phyloP scores from a whole-genome alignment of 1,284 basidiomycete genomes.

The Cutaneotrichosporon curvatum region DNA sequence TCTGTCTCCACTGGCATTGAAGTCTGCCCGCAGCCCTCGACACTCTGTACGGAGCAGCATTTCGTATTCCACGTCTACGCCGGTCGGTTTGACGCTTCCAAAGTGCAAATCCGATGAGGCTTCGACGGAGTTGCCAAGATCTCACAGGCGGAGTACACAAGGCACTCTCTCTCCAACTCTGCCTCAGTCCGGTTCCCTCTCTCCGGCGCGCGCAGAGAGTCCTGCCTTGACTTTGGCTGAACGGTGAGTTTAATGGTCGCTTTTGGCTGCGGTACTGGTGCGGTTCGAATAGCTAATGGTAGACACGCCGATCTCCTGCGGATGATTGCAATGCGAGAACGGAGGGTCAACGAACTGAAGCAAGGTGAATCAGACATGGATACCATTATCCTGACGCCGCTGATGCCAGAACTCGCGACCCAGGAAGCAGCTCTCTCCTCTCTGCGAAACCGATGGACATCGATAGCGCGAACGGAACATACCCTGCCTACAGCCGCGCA shows the following conservation, averaged over 20 bases:
- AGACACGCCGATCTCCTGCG: conserved; percentile 39
- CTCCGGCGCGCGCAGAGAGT: not conserved
- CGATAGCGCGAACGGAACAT: conserved; percentile 21
- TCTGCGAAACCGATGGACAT: conserved; percentile 33
- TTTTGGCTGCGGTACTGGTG: not conserved
- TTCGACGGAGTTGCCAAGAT: too few relatives aligned
- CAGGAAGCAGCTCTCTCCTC: conserved; percentile 32
- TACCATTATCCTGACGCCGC: too few relatives aligned
- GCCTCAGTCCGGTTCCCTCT: not conserved
- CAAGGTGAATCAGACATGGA: conserved; percentile 26
- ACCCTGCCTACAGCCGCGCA: not conserved
- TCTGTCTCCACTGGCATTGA: not conserved
- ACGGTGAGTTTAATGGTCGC: not conserved
- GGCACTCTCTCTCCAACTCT: too few relatives aligned
- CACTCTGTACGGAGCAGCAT: not conserved
- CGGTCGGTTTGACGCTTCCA: not conserved
- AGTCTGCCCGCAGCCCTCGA: not conserved
- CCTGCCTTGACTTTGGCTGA: not conserved
- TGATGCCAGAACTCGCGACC: conserved; percentile 26
- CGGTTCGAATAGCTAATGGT: conserved; percentile 4
- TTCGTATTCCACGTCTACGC: not conserved
- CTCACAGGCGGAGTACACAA: too few relatives aligned
- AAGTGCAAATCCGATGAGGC: not conserved
- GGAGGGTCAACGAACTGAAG: conserved; percentile 34
- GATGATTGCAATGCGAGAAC: conserved; percentile 36